Conservation (phyloP, 768 basidiomycete species). For the Kwoniella heveanensis region DNA sequence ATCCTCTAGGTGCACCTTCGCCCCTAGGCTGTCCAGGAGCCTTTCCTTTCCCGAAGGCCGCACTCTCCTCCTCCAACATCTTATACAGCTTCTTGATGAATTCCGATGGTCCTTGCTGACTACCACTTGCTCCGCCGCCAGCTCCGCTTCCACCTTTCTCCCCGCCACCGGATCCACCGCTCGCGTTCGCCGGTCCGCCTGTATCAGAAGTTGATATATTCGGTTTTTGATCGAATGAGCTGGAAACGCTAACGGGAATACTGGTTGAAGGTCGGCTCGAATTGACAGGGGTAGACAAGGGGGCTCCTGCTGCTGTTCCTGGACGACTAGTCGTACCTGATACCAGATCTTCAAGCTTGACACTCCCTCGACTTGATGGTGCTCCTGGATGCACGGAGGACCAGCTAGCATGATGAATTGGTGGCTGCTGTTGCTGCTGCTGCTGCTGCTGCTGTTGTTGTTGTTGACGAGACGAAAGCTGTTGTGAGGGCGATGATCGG, state of each 20-base stretch:
- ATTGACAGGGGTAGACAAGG: neutral
- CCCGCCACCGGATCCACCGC: constrained; percentile 3
- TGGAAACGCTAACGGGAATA: constrained; percentile 13
- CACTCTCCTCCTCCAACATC: constrained; percentile 49
- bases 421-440: neutral
- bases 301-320: neutral
- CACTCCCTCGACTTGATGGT: constrained; percentile 5
- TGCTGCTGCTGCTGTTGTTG: neutral
- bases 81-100: constrained; percentile 54
- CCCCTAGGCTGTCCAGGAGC: constrained; percentile 27
- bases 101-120: constrained; percentile 41
- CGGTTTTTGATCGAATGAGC: constrained; percentile 10
- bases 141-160: constrained; percentile 15
- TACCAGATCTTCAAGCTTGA: constrained; percentile 36
- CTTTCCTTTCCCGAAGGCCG: constrained; percentile 35
- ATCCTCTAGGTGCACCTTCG: constrained; percentile 36
- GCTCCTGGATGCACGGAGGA: constrained; percentile 30
- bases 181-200: neutral
- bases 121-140: constrained; percentile 2
- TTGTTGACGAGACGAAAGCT: constrained; percentile 4
- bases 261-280: neutral
- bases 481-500: constrained; percentile 23
- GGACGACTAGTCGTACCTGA: neutral
- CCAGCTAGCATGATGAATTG: constrained; percentile 14
- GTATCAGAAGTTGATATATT: neutral